phyloP scores from a whole-genome alignment of 768 basidiomycete genomes.

The Phlebiopsis flavidoalba region DNA sequence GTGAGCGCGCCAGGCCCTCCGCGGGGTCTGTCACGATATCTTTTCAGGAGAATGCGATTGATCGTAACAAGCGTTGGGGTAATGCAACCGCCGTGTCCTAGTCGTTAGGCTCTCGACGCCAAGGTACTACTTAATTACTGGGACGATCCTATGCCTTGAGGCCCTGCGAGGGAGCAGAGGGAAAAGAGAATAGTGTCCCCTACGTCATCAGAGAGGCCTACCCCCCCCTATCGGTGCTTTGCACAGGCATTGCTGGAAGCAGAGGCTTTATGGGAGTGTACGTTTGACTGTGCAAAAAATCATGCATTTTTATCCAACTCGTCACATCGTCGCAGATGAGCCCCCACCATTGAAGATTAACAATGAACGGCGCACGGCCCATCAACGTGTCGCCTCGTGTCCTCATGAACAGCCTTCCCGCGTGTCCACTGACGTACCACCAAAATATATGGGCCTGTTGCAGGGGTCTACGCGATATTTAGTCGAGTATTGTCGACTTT shows the following conservation, averaged over 20 bases:
- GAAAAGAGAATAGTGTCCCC: constrained; percentile 43
- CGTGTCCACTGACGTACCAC: constrained; percentile 36
- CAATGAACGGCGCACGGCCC: constrained; percentile 40
- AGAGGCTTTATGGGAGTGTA: constrained; percentile 29
- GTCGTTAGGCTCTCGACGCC: constrained; percentile 24
- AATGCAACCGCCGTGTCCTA: constrained; percentile 40
- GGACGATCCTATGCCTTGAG: constrained; percentile 39
- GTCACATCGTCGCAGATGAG: no score
- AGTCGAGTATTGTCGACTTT: not conserved
- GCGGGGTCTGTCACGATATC: constrained; percentile 35
- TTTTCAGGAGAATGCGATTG: no score
- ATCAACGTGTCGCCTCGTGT: constrained; percentile 51
- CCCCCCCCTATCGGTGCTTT: constrained; percentile 38
- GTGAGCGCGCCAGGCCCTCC: constrained; percentile 38
- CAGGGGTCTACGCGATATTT: not conserved
- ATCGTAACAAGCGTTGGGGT: constrained; percentile 58
- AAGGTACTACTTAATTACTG: constrained; percentile 44
- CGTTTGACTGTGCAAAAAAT: constrained; percentile 24
- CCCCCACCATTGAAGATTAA: constrained; percentile 33
- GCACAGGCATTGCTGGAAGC: constrained; percentile 51
- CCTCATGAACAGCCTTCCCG: constrained; percentile 49
- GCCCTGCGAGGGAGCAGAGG: constrained; percentile 46
- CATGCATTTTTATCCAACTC: not conserved
- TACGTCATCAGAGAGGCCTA: constrained; percentile 39
- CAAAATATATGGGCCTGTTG: not conserved